Evolutionary conservation across 2,329 filamentous ascomycete genomes (phyloP).

Genomic region (Xylaria sp.): DNA sequence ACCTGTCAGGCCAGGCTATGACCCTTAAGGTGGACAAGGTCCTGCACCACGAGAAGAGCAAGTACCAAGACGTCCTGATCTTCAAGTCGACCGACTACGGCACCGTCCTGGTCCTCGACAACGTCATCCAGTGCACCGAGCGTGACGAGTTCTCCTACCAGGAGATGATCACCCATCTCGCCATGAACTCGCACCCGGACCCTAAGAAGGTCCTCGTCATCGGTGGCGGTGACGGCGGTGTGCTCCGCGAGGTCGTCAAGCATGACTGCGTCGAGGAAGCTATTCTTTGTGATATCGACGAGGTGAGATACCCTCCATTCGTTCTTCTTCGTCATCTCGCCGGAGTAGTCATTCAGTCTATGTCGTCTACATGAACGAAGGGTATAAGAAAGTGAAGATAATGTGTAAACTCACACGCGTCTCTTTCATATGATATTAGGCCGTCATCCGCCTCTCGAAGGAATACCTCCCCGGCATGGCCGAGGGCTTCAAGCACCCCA

Average conservation of each 20-base stretch:
- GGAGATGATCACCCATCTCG: slow-evolving; percentile 99
- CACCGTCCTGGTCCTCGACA: slow-evolving; percentile 95
- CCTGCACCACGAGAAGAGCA: slow-evolving; percentile 97
- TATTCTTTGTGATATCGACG: slow-evolving; percentile 97
- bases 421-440: slow-evolving; percentile 57
- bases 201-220: slow-evolving; percentile 99
- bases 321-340: slow-evolving; percentile 57
- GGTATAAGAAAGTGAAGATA: not conserved
- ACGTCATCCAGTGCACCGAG: slow-evolving; percentile 99
- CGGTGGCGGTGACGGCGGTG: slow-evolving; percentile 95
- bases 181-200: slow-evolving; percentile 98
- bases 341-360: not conserved
- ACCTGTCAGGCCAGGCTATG: slow-evolving; percentile 87
- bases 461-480: slow-evolving; percentile 96
- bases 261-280: slow-evolving; percentile 97
- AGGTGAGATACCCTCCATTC: slow-evolving; percentile 61
- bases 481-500: slow-evolving; percentile 91
- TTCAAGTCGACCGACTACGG: slow-evolving; percentile 98
- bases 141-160: slow-evolving; percentile 99
- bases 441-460: slow-evolving; percentile 98
- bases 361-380: not conserved
- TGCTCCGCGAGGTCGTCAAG: slow-evolving; percentile 98
- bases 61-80: slow-evolving; percentile 99
- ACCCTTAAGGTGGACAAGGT: slow-evolving; percentile 97
- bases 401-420: slow-evolving; percentile 4